phyloP scores from a whole-genome alignment of 176 grass and related monocot species.

The Puccinellia tenuiflora region DNA sequence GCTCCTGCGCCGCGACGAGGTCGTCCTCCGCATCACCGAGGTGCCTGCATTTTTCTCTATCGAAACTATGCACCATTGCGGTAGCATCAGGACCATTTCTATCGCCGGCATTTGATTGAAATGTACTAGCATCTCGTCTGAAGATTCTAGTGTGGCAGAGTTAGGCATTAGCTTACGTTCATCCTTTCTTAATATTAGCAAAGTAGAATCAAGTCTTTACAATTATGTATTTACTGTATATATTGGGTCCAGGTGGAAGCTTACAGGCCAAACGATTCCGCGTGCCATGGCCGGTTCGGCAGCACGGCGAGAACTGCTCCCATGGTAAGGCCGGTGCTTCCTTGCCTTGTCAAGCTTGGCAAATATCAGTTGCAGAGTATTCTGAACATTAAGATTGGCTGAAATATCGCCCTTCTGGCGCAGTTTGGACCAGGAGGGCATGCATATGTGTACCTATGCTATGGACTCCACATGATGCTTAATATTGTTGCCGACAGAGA shows the following conservation, averaged over 20 bases:
- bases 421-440: conserved; percentile 93
- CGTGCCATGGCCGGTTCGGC: conserved; percentile 79
- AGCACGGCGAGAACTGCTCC: conserved; percentile 71
- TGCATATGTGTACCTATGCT: conserved; percentile 89
- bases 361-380: not conserved
- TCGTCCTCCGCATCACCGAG: conserved; percentile 92
- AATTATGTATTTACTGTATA: not conserved
- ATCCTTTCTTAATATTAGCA: not conserved
- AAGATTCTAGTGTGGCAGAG: not conserved
- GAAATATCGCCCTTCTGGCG: not conserved
- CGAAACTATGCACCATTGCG: not conserved
- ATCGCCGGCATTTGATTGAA: not conserved
- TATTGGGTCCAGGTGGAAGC: conserved; percentile 63
- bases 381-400: not conserved
- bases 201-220: not conserved
- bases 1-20: conserved; percentile 71
- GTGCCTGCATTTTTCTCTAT: conserved; percentile 7
- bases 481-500: conserved; percentile 85
- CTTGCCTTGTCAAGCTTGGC: not conserved
- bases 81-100: not conserved
- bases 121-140: not conserved
- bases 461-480: conserved; percentile 96
- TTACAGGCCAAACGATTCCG: conserved; percentile 83
- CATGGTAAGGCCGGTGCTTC: conserved; percentile 33
- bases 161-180: not conserved